Evolutionary conservation across 2,329 filamentous ascomycete genomes (phyloP).

Genomic region (Fusarium praegraminearum): DNA sequence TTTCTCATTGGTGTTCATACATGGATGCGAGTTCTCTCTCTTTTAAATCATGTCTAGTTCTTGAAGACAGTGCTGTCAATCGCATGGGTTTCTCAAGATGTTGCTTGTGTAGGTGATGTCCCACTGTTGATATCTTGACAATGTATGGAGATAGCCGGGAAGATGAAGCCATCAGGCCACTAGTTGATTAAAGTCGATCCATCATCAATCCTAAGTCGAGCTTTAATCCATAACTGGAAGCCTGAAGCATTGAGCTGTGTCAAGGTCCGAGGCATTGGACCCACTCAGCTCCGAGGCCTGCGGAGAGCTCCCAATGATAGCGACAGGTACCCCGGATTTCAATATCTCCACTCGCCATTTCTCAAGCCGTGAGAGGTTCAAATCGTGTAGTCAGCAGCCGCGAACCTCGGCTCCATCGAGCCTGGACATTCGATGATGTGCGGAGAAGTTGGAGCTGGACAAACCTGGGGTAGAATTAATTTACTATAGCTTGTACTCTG

Average conservation of each 20-base stretch:
- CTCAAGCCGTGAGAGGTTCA: conserved; percentile 29
- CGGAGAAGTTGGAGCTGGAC: conserved; percentile 44
- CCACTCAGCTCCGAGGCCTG: conserved; percentile 38
- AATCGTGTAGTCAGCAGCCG: conserved; percentile 30
- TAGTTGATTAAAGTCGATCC: not conserved
- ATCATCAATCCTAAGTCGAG: conserved; percentile 6
- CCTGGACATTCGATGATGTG: conserved; percentile 43
- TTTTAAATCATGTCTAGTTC: conserved; percentile 3
- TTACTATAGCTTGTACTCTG: conserved; percentile 9
- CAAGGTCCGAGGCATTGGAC: conserved; percentile 30
- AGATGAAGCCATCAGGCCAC: not conserved
- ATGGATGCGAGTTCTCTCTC: conserved; percentile 40
- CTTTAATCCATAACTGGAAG: conserved; percentile 18
- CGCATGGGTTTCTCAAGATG: not conserved
- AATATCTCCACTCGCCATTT: conserved; percentile 19
- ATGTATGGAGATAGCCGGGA: not conserved
- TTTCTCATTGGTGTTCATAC: conserved; percentile 43
- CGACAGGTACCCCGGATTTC: conserved; percentile 45
- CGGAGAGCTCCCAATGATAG: conserved; percentile 31
- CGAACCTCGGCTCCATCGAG: conserved; percentile 43
- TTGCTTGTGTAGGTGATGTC: not conserved
- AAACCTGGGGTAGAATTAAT: conserved; percentile 37
- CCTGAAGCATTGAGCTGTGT: conserved; percentile 16
- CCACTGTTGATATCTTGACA: not conserved
- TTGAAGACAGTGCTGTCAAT: conserved; percentile 3